A percentile compares a stretch with the other conserved stretches of the same genome.
Conservation (phyloP, 2,329 filamentous ascomycete species). For the Fusarium decemcellulare region DNA sequence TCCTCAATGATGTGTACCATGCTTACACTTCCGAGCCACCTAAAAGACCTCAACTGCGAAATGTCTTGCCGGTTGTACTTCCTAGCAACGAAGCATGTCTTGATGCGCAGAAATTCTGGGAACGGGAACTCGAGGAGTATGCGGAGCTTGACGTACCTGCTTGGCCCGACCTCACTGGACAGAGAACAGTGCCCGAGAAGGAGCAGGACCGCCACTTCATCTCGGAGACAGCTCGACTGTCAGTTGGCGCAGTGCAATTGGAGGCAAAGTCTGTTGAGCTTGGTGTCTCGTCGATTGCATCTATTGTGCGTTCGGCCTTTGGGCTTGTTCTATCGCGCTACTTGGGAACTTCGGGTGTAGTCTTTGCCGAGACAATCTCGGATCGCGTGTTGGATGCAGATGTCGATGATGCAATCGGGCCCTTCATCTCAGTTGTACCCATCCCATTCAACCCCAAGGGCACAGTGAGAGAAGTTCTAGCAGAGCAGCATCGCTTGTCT, state of each 20-base stretch:
- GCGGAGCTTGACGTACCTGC: slow-evolving; percentile 5
- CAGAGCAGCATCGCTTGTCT: slow-evolving; percentile 6
- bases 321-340: slow-evolving; percentile 7
- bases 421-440: slow-evolving; percentile 10
- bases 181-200: slow-evolving; percentile 1
- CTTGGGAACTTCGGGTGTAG: slow-evolving; percentile 3
- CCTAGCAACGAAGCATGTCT: background rate
- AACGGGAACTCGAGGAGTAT: slow-evolving; percentile 1
- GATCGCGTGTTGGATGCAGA: slow-evolving; percentile 10
- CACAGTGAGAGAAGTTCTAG: slow-evolving; percentile 13
- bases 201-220: slow-evolving; percentile 1
- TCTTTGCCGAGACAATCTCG: slow-evolving; percentile 16
- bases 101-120: slow-evolving; percentile 1
- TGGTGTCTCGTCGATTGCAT: slow-evolving; percentile 5
- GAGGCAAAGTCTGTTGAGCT: slow-evolving; percentile 5
- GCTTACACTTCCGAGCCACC: background rate
- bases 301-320: slow-evolving; percentile 7
- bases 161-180: slow-evolving; percentile 11
- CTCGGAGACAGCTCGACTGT: slow-evolving; percentile 2
- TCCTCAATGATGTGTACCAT: slow-evolving; percentile 7
- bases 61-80: background rate
- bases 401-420: slow-evolving; percentile 4
- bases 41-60: slow-evolving; percentile 7
- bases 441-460: slow-evolving; percentile 4
- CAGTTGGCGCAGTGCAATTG: background rate